phyloP scores from a whole-genome alignment of 2,329 filamentous ascomycete species.

The Microdochium paspali region DNA sequence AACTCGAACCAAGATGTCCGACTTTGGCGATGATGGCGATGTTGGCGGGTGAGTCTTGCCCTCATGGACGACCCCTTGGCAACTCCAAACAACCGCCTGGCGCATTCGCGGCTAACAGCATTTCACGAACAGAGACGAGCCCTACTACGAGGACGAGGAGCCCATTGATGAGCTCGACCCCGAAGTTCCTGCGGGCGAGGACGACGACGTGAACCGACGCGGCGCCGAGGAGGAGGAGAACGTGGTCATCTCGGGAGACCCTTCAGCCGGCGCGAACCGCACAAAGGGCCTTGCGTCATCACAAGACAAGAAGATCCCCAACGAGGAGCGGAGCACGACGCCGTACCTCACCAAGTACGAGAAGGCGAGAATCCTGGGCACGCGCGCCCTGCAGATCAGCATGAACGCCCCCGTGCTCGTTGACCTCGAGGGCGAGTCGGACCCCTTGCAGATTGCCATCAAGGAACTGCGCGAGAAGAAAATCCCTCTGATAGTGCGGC shows the following conservation, averaged over 20 bases:
- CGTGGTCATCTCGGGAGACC: slow-evolving; percentile 52
- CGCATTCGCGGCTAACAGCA: slow-evolving; percentile 18
- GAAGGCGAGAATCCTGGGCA: slow-evolving; percentile 84
- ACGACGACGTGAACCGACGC: slow-evolving; percentile 39
- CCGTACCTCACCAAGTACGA: slow-evolving; percentile 99
- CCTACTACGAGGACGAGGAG: slow-evolving; percentile 62
- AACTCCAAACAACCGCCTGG: no score
- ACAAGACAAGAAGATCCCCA: slow-evolving; percentile 79
- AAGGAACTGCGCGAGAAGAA: slow-evolving; percentile 98
- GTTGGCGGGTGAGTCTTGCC: slow-evolving; percentile 42
- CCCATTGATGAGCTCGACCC: slow-evolving; percentile 46
- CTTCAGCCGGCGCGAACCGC: slow-evolving; percentile 46
- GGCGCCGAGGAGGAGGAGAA: slow-evolving; percentile 49
- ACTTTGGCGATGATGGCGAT: slow-evolving; percentile 58
- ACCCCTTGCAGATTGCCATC: slow-evolving; percentile 93
- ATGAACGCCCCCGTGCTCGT: slow-evolving; percentile 97
- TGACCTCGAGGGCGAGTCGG: slow-evolving; percentile 93
- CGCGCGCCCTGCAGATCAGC: slow-evolving; percentile 90
- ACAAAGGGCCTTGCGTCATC: slow-evolving; percentile 44
- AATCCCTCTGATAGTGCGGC: slow-evolving; percentile 87
- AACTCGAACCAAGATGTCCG: slow-evolving; percentile 49
- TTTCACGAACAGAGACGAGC: slow-evolving; percentile 47
- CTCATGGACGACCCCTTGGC: not conserved
- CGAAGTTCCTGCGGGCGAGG: slow-evolving; percentile 41
- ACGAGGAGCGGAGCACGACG: slow-evolving; percentile 81